Evolutionary conservation across 495 filamentous ascomycete species (phyloP).

Genomic region (Neurospora sublineolata): DNA sequence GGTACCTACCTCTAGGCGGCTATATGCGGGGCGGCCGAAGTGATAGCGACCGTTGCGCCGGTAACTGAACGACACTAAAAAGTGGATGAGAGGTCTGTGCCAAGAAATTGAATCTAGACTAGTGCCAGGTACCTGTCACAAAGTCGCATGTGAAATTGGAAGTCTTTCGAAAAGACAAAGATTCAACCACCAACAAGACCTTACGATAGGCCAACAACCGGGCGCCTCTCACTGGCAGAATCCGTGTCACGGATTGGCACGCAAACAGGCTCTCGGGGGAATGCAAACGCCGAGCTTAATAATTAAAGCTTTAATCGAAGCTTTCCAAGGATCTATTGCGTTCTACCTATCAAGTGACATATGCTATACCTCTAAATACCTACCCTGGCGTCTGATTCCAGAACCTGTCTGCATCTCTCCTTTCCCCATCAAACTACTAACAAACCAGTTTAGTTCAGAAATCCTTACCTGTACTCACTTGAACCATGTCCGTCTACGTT

Average conservation of each 20-base stretch:
- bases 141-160: too few species aligned
- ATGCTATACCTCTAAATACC: neutral
- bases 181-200: neutral
- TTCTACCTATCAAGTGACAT: neutral
- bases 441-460: neutral
- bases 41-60: too few species aligned
- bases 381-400: neutral
- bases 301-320: neutral
- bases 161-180: neutral
- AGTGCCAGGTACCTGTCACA: too few species aligned
- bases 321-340: neutral
- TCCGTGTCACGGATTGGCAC: neutral
- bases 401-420: slow-evolving; percentile 1
- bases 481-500: slow-evolving; percentile 6
- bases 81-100: too few species aligned
- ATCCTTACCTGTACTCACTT: neutral
- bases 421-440: neutral
- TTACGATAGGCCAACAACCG: neutral
- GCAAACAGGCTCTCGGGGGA: neutral
- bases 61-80: too few species aligned
- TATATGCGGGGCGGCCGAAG: too few species aligned
- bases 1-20: too few species aligned
- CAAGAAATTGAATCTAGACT: too few species aligned
- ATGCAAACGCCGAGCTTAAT: neutral
- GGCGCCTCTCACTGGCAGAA: neutral